A percentile compares a stretch with the other conserved stretches of the same genome.
phyloP scores from a whole-genome alignment of 495 filamentous ascomycete species.

The Penicillium simplicissimum region DNA sequence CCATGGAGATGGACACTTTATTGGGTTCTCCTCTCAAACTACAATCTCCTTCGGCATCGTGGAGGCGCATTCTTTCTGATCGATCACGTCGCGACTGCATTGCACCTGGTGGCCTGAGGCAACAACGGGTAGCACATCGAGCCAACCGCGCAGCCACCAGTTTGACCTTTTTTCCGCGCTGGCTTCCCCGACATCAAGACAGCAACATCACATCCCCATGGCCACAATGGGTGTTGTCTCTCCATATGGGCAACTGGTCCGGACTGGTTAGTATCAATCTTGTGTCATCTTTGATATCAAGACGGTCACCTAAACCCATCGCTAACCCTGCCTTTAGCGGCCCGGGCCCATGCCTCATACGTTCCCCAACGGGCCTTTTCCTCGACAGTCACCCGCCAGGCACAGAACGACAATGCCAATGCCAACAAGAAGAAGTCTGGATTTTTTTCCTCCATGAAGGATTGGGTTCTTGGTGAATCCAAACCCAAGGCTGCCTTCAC shows the following conservation, averaged over 20 bases:
- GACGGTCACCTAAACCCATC: neutral
- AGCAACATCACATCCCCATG: conserved; percentile 28
- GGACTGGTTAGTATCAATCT: conserved; percentile 35
- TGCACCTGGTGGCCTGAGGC: conserved; percentile 23
- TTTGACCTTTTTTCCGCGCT: conserved; percentile 37
- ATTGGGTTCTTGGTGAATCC: conserved; percentile 38
- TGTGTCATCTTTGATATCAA: neutral
- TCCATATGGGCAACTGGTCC: conserved; percentile 44
- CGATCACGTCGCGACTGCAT: conserved; percentile 22
- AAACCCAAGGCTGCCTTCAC: conserved; percentile 35
- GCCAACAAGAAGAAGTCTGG: conserved; percentile 15
- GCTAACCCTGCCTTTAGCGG: conserved; percentile 19
- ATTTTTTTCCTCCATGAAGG: conserved; percentile 37
- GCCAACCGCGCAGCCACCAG: conserved; percentile 28
- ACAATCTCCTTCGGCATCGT: neutral
- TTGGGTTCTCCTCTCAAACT: neutral
- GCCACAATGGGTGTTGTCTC: conserved; percentile 43
- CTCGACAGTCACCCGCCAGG: conserved; percentile 35
- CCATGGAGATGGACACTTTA: neutral
- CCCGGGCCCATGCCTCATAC: conserved; percentile 40
- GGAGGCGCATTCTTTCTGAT: conserved; percentile 14
- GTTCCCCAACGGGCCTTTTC: conserved; percentile 45
- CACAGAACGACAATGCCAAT: conserved; percentile 28
- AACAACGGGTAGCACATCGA: conserved; percentile 16
- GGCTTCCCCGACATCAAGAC: conserved; percentile 4